Percentiles rank a stretch among this genome's conserved stretches.
phyloP scores from a whole-genome alignment of 2,329 filamentous ascomycete species.

The Trichoderma polysporum region DNA sequence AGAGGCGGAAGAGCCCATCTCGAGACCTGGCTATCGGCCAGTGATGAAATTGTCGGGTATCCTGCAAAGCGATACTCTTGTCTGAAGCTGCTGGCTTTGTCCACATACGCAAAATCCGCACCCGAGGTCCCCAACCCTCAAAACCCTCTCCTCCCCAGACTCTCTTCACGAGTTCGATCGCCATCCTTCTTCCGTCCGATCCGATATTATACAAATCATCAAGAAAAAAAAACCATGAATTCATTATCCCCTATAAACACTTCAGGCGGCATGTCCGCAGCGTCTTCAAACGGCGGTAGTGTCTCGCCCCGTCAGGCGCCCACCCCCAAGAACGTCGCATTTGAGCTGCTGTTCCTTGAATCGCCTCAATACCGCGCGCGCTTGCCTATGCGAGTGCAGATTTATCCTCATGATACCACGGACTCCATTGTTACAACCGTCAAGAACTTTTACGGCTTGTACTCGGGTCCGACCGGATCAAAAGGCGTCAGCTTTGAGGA shows the following conservation, averaged over 20 bases:
- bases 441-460: conserved; percentile 98
- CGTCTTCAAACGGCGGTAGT: conserved; percentile 44
- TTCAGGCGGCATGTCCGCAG: conserved; percentile 33
- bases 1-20: conserved; percentile 24
- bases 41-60: conserved; percentile 28
- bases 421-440: conserved; percentile 98
- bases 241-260: conserved; percentile 47
- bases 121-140: conserved; percentile 28
- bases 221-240: conserved; percentile 42
- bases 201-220: conserved; percentile 14
- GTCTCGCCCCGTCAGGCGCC: conserved; percentile 48
- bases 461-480: conserved; percentile 67
- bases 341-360: conserved; percentile 70
- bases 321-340: conserved; percentile 72
- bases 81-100: conserved; percentile 25
- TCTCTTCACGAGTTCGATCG: conserved; percentile 25
- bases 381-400: conserved; percentile 82
- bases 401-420: conserved; percentile 92
- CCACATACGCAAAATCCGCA: conserved; percentile 37
- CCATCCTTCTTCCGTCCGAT: conserved; percentile 25
- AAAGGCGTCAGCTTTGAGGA: conserved; percentile 96
- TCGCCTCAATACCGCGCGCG: conserved; percentile 69
- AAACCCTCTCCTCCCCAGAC: conserved; percentile 24
- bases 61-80: conserved; percentile 30
- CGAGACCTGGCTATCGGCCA: conserved; percentile 28